These are phyloP conservation scores for Hordeum pubiflorum DNA, from an alignment of 202 grass and related monocot genomes.

Conservation along the genomic window DNA sequence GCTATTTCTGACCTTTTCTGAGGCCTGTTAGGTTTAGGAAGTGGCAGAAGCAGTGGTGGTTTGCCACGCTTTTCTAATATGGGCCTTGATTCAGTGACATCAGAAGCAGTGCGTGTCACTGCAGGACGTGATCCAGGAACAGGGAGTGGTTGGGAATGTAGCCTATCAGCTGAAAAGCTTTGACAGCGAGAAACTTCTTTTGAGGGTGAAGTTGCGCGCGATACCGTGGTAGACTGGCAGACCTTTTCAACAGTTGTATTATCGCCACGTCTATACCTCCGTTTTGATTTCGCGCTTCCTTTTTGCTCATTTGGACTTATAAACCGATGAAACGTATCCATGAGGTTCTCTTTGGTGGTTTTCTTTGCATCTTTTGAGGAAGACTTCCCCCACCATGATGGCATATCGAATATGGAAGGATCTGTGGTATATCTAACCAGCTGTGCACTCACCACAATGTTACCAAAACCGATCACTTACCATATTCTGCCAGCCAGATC, in stretches of 20 bases:
- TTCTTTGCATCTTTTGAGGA: constrained; percentile 93
- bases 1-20: constrained; percentile 50
- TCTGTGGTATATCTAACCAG: neutral
- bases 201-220: constrained; percentile 76
- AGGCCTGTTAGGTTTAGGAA: constrained; percentile 55
- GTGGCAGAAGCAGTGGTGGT: constrained; percentile 59
- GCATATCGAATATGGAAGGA: constrained; percentile 53
- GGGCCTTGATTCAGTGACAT: constrained; percentile 61
- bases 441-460: neutral
- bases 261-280: constrained; percentile 37
- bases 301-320: constrained; percentile 85
- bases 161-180: constrained; percentile 70
- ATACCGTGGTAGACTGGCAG: constrained; percentile 70
- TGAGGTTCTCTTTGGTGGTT: constrained; percentile 84
- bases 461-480: constrained; percentile 19
- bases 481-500: constrained; percentile 24
- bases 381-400: constrained; percentile 87
- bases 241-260: constrained; percentile 56
- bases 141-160: constrained; percentile 75
- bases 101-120: constrained; percentile 49
- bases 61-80: constrained; percentile 81
- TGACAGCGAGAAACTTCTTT: constrained; percentile 91
- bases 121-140: constrained; percentile 45
- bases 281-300: constrained; percentile 55
- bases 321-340: constrained; percentile 80